Evolutionary conservation across 352 stramenopile genomes (phyloP).

Genomic region (Phytophthora pluvialis): DNA sequence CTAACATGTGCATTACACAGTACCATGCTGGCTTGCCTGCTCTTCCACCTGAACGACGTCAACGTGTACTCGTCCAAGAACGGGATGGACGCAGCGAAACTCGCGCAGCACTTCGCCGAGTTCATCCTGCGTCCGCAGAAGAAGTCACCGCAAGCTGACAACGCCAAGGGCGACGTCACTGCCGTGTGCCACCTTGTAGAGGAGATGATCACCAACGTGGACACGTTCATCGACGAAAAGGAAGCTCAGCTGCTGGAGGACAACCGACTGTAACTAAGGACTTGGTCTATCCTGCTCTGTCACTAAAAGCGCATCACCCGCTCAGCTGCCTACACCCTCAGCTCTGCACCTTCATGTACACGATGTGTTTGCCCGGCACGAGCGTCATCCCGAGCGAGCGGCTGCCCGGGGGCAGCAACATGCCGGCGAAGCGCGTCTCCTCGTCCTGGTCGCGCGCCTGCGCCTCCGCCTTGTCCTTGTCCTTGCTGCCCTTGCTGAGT

Average conservation of each 20-base stretch:
- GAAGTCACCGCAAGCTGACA: slow-evolving; percentile 11
- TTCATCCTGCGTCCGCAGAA: slow-evolving; percentile 58
- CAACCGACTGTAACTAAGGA: slow-evolving; percentile 41
- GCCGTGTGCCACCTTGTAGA: slow-evolving; percentile 50
- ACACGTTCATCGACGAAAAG: slow-evolving; percentile 78
- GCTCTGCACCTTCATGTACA: slow-evolving; percentile 71
- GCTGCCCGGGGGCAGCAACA: slow-evolving; percentile 38
- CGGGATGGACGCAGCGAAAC: slow-evolving; percentile 61
- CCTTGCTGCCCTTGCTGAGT: slow-evolving; percentile 37
- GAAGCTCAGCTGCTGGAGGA: slow-evolving; percentile 62
- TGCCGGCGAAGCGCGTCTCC: slow-evolving; percentile 37
- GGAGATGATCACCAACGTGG: slow-evolving; percentile 78
- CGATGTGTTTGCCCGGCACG: slow-evolving; percentile 78
- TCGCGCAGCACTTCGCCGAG: slow-evolving; percentile 59
- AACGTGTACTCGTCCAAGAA: slow-evolving; percentile 82
- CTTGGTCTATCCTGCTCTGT: background rate
- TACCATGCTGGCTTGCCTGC: slow-evolving; percentile 71
- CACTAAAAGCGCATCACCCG: background rate
- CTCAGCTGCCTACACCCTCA: slow-evolving; percentile 16
- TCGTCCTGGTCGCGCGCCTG: slow-evolving; percentile 46
- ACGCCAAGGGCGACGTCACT: slow-evolving; percentile 18
- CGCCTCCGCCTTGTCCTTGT: slow-evolving; percentile 39
- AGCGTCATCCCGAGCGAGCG: slow-evolving; percentile 76
- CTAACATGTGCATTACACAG: slow-evolving; percentile 32
- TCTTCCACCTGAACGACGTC: slow-evolving; percentile 87